Percentiles rank a stretch among this genome's conserved stretches.
Evolutionary conservation across 2,329 filamentous ascomycete species (phyloP).

Genomic region (Aspergillus pseudonomiae): DNA sequence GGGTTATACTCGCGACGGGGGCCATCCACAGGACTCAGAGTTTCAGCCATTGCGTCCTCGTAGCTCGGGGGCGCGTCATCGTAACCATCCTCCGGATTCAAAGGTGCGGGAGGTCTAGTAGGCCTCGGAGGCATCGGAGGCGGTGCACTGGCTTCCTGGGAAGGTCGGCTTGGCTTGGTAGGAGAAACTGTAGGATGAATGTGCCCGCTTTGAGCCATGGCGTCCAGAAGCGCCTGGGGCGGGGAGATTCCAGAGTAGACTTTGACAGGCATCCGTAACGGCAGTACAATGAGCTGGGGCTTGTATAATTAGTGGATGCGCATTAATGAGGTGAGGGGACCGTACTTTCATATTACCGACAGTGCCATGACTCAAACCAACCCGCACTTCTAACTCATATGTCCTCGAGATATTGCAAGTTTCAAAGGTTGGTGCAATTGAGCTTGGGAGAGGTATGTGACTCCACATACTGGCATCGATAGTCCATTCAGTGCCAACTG

Average conservation of each 20-base stretch:
- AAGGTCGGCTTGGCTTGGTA: slow-evolving; percentile 27
- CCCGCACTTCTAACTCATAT: slow-evolving; percentile 81
- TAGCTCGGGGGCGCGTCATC: slow-evolving; percentile 93
- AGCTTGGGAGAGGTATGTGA: slow-evolving; percentile 73
- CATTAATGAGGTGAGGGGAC: slow-evolving; percentile 1
- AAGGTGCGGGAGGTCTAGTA: slow-evolving; percentile 26
- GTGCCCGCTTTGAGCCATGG: slow-evolving; percentile 50
- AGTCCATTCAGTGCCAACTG: slow-evolving; percentile 68
- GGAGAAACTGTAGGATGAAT: slow-evolving; percentile 26
- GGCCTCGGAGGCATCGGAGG: slow-evolving; percentile 49
- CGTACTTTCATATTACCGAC: slow-evolving; percentile 55
- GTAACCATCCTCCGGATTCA: slow-evolving; percentile 29
- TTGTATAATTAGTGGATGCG: slow-evolving; percentile 33
- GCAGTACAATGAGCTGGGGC: slow-evolving; percentile 77
- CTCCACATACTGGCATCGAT: slow-evolving; percentile 75
- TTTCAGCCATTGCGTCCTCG: slow-evolving; percentile 85
- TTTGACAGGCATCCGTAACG: slow-evolving; percentile 75
- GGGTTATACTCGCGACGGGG: slow-evolving; percentile 59
- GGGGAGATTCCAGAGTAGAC: slow-evolving; percentile 88
- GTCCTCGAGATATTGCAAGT: slow-evolving; percentile 83
- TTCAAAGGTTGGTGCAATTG: slow-evolving; percentile 81
- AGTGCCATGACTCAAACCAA: slow-evolving; percentile 76
- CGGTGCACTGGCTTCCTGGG: slow-evolving; percentile 20
- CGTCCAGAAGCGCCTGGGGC: slow-evolving; percentile 72
- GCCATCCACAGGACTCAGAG: slow-evolving; percentile 73